These are phyloP conservation scores for Sequoiadendron giganteum DNA, from an alignment of 75 land plant species.

Conservation along the genomic window DNA sequence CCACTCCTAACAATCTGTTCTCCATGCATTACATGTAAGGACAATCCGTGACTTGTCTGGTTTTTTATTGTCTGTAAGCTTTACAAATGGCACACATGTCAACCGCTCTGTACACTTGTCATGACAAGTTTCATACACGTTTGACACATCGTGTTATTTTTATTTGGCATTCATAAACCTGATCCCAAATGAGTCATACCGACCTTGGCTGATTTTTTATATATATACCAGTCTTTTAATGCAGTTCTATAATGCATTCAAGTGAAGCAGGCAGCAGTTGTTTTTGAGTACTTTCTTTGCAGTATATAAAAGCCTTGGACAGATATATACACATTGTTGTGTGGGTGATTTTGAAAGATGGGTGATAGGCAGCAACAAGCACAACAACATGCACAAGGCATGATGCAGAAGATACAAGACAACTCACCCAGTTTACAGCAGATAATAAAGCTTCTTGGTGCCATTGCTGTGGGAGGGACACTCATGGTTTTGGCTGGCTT, in stretches of 20 bases:
- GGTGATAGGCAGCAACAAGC: neutral
- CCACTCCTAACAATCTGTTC: neutral
- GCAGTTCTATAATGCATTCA: neutral
- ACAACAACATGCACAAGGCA: constrained; percentile 7
- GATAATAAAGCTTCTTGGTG: constrained; percentile 19
- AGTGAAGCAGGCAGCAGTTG: neutral
- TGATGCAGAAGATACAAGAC: constrained; percentile 21
- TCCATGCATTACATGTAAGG: neutral
- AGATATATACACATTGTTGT: neutral
- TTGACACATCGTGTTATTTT: neutral
- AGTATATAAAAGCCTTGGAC: too few species aligned
- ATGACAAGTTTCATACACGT: neutral
- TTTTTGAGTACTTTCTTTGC: neutral
- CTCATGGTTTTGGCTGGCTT: constrained; percentile 41
- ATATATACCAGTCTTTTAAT: neutral
- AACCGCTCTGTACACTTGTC: neutral
- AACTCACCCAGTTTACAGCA: constrained; percentile 14
- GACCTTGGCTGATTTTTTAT: neutral
- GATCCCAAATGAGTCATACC: neutral
- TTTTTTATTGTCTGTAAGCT: neutral
- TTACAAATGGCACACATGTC: neutral
- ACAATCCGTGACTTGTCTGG: neutral
- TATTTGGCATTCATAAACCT: neutral
- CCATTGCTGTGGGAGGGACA: constrained; percentile 27
- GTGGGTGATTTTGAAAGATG: neutral